Base-by-base conservation (phyloP, 2,329 filamentous ascomycete genomes). In the Graphilbum ipis-grandicollis region DNA sequence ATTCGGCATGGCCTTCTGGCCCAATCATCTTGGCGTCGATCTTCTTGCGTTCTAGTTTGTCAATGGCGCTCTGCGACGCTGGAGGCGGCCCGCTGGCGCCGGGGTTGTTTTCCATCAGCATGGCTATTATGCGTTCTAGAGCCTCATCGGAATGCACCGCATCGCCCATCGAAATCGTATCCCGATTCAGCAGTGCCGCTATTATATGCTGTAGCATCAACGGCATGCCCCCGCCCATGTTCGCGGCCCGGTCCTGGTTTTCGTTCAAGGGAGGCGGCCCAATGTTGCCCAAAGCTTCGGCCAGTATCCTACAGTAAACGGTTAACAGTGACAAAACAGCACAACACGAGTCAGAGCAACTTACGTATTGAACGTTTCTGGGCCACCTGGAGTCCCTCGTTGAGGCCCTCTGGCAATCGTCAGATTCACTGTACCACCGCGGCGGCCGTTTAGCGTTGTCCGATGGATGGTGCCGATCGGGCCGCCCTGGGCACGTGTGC, bases 141-240 rank as follows among this genome's bases (percentile, higher is more conserved):
- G 81, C 86, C 57, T 93, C 85, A 56, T 96, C 83, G 0, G 80
- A 79, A 53, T 88, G 92, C 1, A 93, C 88, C 8, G 77, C 82
- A 54, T 96, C 88, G 17, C 85, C 82, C 40, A 70, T 64, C 14
- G 61, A 56, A 8, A 59, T 65, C 39, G 10, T 55, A 59, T n/a
- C 56, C 57, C 13, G 68, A 66, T 37, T 64, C 65, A 75, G 54
- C 19, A 77, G 46, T 26, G 54, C 52, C 8, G 57, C 58, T 15
- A 78, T 54, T 5, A 77, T 56, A n/a, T 68, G 63, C 25, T 65
- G 63, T 5, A 75, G 50, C 23, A 59, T 58, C 14, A 50, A 46
- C 13, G 51, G 50, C 15, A 66, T 47, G 14, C 53, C 52, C 40
- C 47, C 33, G 26, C 6, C 10, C 3, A 35, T 18, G 19, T 34